A percentile compares a stretch with the other conserved stretches of the same genome.
phyloP scores from a whole-genome alignment of 495 filamentous ascomycete genomes.

The Talaromyces liani region DNA sequence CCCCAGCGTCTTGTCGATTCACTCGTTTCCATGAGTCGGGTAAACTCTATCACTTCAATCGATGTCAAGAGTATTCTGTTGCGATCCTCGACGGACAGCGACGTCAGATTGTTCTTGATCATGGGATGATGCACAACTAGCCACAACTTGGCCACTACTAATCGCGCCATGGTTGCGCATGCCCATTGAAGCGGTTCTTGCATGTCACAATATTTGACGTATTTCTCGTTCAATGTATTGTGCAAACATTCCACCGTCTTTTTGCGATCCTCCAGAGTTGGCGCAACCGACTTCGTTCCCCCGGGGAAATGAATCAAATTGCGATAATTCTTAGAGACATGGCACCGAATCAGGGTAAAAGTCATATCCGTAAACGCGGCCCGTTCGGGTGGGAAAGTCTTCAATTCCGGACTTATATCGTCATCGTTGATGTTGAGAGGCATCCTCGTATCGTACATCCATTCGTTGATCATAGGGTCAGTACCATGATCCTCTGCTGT shows the following conservation, averaged over 20 bases:
- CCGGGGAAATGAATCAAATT: conserved; percentile 30
- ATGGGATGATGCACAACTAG: conserved; percentile 56
- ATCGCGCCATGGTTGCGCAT: conserved; percentile 57
- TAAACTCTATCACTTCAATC: conserved; percentile 71
- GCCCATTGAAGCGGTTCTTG: conserved; percentile 61
- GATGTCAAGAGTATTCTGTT: conserved; percentile 68
- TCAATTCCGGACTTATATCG: conserved; percentile 62
- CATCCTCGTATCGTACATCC: conserved; percentile 64
- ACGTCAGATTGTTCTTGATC: conserved; percentile 28
- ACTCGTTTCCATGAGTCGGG: conserved; percentile 53
- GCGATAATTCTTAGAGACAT: conserved; percentile 44
- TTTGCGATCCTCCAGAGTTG: conserved; percentile 48
- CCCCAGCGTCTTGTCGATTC: conserved; percentile 57
- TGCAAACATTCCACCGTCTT: conserved; percentile 57
- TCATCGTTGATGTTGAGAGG: conserved; percentile 74
- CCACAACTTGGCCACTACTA: conserved; percentile 65
- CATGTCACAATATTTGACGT: conserved; percentile 56
- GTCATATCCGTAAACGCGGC: conserved; percentile 70
- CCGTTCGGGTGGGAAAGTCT: conserved; percentile 49
- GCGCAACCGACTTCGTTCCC: neutral
- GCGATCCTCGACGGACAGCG: conserved; percentile 49
- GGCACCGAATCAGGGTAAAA: conserved; percentile 64
- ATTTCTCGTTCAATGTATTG: conserved; percentile 56
- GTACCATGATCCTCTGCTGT: conserved; percentile 81
- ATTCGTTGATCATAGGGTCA: conserved; percentile 63